A percentile compares a stretch with the other conserved stretches of the same genome.
phyloP scores from a whole-genome alignment of 2,329 filamentous ascomycete species.

The Diaporthe citri region DNA sequence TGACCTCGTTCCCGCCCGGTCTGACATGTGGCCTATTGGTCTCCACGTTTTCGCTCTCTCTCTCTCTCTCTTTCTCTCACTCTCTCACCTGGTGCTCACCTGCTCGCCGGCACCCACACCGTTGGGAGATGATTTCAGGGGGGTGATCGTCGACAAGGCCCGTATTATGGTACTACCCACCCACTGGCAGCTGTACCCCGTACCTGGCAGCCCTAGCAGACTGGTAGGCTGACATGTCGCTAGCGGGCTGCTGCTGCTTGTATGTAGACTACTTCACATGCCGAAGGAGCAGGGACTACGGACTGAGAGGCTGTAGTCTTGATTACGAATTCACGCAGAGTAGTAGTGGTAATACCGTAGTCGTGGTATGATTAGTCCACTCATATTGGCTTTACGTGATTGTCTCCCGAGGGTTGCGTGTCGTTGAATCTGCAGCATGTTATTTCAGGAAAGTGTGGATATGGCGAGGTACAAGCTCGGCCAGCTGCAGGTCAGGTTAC shows the following conservation, averaged over 20 bases:
- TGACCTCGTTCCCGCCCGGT: constrained; percentile 29
- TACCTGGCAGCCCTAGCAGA: constrained; percentile 13
- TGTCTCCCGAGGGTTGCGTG: constrained; percentile 13
- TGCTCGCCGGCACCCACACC: constrained; percentile 1
- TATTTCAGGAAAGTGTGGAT: constrained; percentile 26
- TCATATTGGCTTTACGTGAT: not conserved
- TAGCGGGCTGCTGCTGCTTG: not conserved
- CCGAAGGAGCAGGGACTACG: not conserved
- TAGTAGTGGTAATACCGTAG: not conserved
- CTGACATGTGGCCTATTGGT: constrained; percentile 23
- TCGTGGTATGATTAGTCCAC: not conserved
- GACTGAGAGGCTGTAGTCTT: not conserved
- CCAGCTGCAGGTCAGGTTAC: constrained; percentile 17
- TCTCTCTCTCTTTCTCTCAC: not conserved
- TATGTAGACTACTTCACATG: not conserved
- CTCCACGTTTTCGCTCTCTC: not conserved
- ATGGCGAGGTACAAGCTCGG: constrained; percentile 8
- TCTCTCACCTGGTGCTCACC: constrained; percentile 2
- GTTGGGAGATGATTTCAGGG: constrained; percentile 29
- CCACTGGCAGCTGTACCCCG: not conserved
- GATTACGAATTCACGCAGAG: not conserved
- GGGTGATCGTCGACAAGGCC: constrained; percentile 20
- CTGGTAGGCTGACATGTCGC: not conserved
- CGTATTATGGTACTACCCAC: constrained; percentile 7
- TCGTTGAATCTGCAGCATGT: constrained; percentile 11